Conservation (phyloP, 768 basidiomycete species). For the Suillus bovinus region DNA sequence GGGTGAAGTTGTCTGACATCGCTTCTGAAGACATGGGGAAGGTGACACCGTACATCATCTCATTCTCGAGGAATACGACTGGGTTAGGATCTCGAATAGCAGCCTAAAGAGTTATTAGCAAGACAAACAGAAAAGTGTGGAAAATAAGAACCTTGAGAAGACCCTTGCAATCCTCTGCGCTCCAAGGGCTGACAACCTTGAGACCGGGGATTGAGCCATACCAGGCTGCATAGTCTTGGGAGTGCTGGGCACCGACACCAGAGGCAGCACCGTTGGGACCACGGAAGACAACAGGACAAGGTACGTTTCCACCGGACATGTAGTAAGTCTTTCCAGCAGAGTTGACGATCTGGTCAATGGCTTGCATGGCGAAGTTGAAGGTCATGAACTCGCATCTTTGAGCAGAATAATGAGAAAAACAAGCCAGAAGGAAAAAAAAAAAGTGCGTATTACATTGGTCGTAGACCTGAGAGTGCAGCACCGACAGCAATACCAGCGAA, state of each 20-base stretch:
- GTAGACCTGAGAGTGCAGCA: slow-evolving; percentile 89
- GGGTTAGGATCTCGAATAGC: slow-evolving; percentile 99
- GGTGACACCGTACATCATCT: slow-evolving; percentile 96
- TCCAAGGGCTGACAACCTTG: slow-evolving; percentile 98
- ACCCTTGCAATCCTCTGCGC: slow-evolving; percentile 98
- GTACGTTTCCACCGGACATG: slow-evolving; percentile 99
- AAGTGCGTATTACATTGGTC: slow-evolving; percentile 79
- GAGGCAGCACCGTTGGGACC: slow-evolving; percentile 98
- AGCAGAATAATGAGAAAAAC: slow-evolving; percentile 14
- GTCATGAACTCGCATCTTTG: slow-evolving; percentile 99
- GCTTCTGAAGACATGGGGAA: slow-evolving; percentile 97
- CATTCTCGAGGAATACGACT: slow-evolving; percentile 98
- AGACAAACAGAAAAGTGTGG: slow-evolving; percentile 5
- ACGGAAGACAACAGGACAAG: slow-evolving; percentile 98
- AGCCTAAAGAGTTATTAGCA: slow-evolving; percentile 45
- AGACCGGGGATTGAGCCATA: slow-evolving; percentile 91
- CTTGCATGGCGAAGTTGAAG: slow-evolving; percentile 99
- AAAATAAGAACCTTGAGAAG: slow-evolving; percentile 75
- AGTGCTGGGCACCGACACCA: slow-evolving; percentile 97
- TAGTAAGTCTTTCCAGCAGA: slow-evolving; percentile 99
- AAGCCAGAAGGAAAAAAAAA: slow-evolving; percentile 2
- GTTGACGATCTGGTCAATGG: slow-evolving; percentile 99
- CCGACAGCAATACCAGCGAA: slow-evolving; percentile 97
- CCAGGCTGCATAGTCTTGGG: slow-evolving; percentile 97
- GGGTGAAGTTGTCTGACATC: slow-evolving; percentile 91